Conservation (phyloP, 139 green algal genomes). For the Chara braunii region DNA sequence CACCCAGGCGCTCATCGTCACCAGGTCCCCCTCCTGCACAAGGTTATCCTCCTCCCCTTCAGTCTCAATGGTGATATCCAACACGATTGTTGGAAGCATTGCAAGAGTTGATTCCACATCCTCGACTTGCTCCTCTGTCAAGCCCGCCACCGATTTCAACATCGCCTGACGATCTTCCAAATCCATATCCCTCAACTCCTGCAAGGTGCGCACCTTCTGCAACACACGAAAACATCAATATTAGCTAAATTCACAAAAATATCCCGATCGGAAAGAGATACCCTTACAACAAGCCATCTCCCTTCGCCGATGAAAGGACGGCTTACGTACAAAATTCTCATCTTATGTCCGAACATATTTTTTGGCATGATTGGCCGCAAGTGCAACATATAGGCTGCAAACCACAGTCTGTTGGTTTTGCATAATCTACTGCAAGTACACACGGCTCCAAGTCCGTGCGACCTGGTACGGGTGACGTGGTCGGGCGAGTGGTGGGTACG, state of each 20-base stretch:
- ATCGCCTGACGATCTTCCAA: not conserved
- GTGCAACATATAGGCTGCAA: no score
- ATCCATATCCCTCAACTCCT: conserved; percentile 31
- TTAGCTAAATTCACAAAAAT: not conserved
- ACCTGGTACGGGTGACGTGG: no score
- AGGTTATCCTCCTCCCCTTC: conserved; percentile 33
- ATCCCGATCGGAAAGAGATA: not conserved
- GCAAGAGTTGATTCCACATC: conserved; percentile 19
- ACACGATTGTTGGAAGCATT: conserved; percentile 11
- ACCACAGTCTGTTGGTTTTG: no score
- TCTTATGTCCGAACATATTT: no score
- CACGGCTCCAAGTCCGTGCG: no score
- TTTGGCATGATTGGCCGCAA: no score
- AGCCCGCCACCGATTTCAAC: not conserved
- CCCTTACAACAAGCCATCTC: no score
- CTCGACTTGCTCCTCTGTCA: not conserved
- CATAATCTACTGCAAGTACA: no score
- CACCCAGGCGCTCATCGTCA: conserved; percentile 40
- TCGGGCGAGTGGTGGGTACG: no score
- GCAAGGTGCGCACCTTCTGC: conserved; percentile 34
- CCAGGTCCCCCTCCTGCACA: conserved; percentile 33
- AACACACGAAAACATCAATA: not conserved
- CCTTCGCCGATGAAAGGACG: no score
- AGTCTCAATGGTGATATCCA: conserved; percentile 27
- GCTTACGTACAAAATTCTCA: no score